Evolutionary conservation across 2,329 filamentous ascomycete genomes (phyloP).

Genomic region (Exophiala xenobiotica): DNA sequence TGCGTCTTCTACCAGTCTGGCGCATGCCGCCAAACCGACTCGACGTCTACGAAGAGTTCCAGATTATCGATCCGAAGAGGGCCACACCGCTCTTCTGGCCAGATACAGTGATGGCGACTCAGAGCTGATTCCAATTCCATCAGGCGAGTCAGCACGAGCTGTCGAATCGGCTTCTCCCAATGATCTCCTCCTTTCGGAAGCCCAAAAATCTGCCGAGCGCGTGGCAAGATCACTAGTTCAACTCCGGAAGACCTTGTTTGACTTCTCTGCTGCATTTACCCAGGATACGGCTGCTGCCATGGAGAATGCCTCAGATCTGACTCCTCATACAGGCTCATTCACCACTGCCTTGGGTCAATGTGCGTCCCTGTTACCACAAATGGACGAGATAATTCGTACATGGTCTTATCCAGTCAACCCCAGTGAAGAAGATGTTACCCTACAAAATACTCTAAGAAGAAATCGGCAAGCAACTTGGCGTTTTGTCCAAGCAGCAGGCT

Average conservation of each 20-base stretch:
- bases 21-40: constrained; percentile 44
- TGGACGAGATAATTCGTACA: constrained; percentile 55
- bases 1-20: constrained; percentile 42
- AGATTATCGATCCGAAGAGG: constrained; percentile 39
- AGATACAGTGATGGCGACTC: constrained; percentile 61
- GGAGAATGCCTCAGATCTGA: constrained; percentile 32
- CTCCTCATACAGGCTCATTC: constrained; percentile 41
- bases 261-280: constrained; percentile 40
- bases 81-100: constrained; percentile 54
- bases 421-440: constrained; percentile 49
- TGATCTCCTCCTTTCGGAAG: constrained; percentile 50
- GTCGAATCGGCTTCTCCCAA: constrained; percentile 37
- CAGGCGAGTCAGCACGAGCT: background rate
- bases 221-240: constrained; percentile 57
- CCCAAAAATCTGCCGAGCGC: constrained; percentile 54
- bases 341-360: constrained; percentile 45
- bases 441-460: constrained; percentile 57
- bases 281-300: constrained; percentile 34
- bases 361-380: constrained; percentile 52
- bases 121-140: constrained; percentile 56
- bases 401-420: constrained; percentile 64
- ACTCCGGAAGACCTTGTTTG: constrained; percentile 57
- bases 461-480: constrained; percentile 57
- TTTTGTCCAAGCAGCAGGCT: constrained; percentile 63
- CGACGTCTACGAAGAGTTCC: constrained; percentile 52